Conservation (phyloP, 768 basidiomycete genomes). For the Mrakia hoshinonis region DNA sequence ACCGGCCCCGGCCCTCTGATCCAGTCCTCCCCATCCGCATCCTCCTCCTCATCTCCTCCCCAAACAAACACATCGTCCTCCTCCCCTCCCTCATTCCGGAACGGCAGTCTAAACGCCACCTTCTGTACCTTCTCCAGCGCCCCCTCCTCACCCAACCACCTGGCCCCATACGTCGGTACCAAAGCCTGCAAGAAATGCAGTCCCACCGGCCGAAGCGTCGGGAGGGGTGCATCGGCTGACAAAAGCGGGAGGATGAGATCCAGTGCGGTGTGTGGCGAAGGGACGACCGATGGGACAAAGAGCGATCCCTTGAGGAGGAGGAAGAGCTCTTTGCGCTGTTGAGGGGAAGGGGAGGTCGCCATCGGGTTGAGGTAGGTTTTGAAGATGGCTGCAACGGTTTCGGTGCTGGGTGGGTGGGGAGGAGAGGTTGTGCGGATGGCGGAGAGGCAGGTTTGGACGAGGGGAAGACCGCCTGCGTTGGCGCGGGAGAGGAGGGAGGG, state of each 20-base stretch:
- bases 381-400: slow-evolving; percentile 2
- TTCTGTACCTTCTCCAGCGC: neutral
- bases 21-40: slow-evolving; percentile 15
- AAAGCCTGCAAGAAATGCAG: slow-evolving; percentile 10
- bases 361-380: slow-evolving; percentile 17
- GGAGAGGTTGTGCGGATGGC: neutral
- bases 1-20: slow-evolving; percentile 21
- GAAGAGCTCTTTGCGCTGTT: neutral
- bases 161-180: neutral
- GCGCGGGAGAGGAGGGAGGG: neutral
- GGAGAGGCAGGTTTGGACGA: neutral
- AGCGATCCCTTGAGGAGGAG: neutral
- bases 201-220: neutral
- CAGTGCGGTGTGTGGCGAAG: neutral
- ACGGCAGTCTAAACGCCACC: neutral
- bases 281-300: neutral
- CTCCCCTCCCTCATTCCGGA: neutral
- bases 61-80: slow-evolving; percentile 13
- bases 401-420: neutral
- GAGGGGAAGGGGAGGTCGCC: slow-evolving; percentile 5
- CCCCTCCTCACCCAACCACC: neutral
- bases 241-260: neutral
- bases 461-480: neutral
- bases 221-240: neutral
- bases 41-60: neutral